Evolutionary conservation across 495 filamentous ascomycete species (phyloP), one percentile per base, ranked within the genome.

Genomic region (Emericellopsis terricola): DNA sequence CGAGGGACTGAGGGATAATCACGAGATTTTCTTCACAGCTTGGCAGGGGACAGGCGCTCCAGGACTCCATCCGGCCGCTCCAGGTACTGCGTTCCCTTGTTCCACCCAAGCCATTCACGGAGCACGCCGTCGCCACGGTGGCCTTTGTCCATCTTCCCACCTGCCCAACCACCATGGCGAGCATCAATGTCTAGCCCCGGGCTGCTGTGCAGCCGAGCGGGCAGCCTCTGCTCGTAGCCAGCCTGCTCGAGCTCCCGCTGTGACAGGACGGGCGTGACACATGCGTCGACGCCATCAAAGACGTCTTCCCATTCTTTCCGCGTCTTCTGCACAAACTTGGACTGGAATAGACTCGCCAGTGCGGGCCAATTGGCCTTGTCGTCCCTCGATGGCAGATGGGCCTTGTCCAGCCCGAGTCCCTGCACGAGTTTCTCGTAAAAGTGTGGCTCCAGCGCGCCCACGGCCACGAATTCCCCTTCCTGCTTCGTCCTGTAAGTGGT

Each of bases 271-370:
- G 87, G 85, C 14, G 84, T 86, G 37, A 78, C 82, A 51, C 87
- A 96, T 6, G 87, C 85, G 61, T 96, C 87, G 0, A 73, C 87
- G n/a, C 78, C 79, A 44, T 89, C 78, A 50, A 93, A 96, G 2
- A 91, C 52, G 3, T 33, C 43, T 52, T 91, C 86, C 87, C 87
- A 96, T 50, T 92, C 80, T 0, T 44, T 46, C 15, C 87, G 64
- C 8, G 77, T 81, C 55, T 77, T 91, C 34, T 62, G 55, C 53
- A 65, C 71, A 48, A 96, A 94, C 1, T 50, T 57, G 11, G 47
- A 46, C 19, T 68, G 62, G 47, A 92, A 81, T 2, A 68, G 38
- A 8, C 57, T 51, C 36, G 60, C 62, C 37, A 92, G 51, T 24
- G 53, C 64, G 0, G 64, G 58, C 87, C 83, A 94, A 27, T 64